These are phyloP conservation scores for Annulohypoxylon stygium DNA, from an alignment of 495 filamentous ascomycete genomes.

Conservation along the genomic window DNA sequence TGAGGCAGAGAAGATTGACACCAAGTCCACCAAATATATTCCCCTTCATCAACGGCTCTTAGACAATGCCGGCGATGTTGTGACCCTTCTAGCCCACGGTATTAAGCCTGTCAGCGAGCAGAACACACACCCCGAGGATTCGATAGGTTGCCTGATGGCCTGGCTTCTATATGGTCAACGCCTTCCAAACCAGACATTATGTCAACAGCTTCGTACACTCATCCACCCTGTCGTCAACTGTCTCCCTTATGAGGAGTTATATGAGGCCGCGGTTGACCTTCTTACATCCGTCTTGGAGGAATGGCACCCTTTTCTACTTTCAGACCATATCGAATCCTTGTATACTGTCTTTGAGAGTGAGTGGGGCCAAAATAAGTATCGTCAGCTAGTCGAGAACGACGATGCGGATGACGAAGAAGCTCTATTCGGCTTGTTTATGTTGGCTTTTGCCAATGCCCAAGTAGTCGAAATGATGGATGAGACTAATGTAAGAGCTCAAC, in stretches of 20 bases:
- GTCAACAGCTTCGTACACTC: conserved; percentile 69
- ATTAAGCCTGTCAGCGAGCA: conserved; percentile 52
- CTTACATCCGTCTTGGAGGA: conserved; percentile 74
- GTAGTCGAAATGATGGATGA: conserved; percentile 63
- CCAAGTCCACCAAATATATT: conserved; percentile 66
- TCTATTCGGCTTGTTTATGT: conserved; percentile 75
- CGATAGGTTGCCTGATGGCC: conserved; percentile 72
- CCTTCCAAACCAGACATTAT: conserved; percentile 63
- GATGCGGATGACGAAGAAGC: conserved; percentile 74
- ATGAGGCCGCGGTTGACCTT: conserved; percentile 71
- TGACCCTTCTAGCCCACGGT: conserved; percentile 61
- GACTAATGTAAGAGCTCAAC: conserved; percentile 59
- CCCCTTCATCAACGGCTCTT: conserved; percentile 63
- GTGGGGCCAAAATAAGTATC: conserved; percentile 66
- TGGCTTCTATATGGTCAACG: conserved; percentile 79
- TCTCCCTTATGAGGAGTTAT: conserved; percentile 66
- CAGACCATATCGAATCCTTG: conserved; percentile 66
- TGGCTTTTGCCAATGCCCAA: conserved; percentile 75
- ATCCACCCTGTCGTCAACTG: conserved; percentile 68
- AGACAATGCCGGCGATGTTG: conserved; percentile 65
- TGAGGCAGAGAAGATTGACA: conserved; percentile 77
- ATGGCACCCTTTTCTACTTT: conserved; percentile 72
- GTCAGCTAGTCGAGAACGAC: conserved; percentile 65
- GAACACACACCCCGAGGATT: conserved; percentile 57
- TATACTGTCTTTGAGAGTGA: conserved; percentile 68